Evolutionary conservation across 2,329 filamentous ascomycete genomes (phyloP), one percentile per base, ranked within the genome.

Genomic region (Tympanopsis confertula): DNA sequence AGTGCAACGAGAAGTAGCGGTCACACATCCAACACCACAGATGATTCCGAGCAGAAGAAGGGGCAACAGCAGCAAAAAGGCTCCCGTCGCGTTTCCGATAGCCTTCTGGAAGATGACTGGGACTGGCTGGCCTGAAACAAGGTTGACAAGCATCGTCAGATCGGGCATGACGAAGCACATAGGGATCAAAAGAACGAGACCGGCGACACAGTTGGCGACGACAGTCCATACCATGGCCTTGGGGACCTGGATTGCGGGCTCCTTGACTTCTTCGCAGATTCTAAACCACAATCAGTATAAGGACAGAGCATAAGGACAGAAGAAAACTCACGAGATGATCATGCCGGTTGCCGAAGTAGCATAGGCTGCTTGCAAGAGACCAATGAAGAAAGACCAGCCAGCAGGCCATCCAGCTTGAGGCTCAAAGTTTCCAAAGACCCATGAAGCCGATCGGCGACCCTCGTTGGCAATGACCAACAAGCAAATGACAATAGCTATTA

Each of bases 341-440:
- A 86, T 86, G 58, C 82, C 82, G 0, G 80, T 85, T 13, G 79
- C 82, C 3, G 80, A 85, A 13, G 80, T 84, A 35, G 78, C 79
- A 50, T 86, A 85, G 43, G 75, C 81, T 36, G 77, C 80, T 48
- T 84, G 80, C 15, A 85, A 63, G 19, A 86, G 66, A 51, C 81
- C 81, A 41, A 86, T 75, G 52, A 72, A 77, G 61, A 83, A 85
- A 3, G 79, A 78, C 80, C 80, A 85, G 49, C 81, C 80, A 30
- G 69, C 62, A 3, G 66, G 61, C 80, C 82, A 87, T 41, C 81
- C 81, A 3, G 80, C 83, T 42, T 68, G 69, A 19, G 68, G 63
- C 51, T 82, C 77, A 49, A 86, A 84, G 48, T 78, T 64, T n/a
- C 65, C 70, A 49, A 85, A 82, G 46, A 79, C 80, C 45, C 67